A percentile compares a stretch with the other conserved stretches of the same genome.
Evolutionary conservation across 495 filamentous ascomycete species (phyloP).

Genomic region (Aspergillus cavernicola): DNA sequence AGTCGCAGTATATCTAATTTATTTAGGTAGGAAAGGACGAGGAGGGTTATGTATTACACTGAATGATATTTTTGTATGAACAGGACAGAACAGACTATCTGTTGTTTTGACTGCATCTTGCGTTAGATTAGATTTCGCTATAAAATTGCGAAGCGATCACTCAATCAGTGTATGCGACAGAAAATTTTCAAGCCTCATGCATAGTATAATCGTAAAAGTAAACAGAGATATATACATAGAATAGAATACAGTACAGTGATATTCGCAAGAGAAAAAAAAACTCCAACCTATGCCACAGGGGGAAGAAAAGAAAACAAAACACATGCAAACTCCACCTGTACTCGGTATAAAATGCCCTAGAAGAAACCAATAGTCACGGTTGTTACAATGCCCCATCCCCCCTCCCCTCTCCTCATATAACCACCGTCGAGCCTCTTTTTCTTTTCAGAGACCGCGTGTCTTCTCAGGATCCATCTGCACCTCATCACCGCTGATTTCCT

Average conservation of each 20-base stretch:
- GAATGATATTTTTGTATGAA: conserved; percentile 20
- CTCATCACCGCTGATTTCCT: conserved; percentile 43
- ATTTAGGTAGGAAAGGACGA: no score
- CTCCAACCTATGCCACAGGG: conserved; percentile 22
- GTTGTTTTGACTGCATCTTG: no score
- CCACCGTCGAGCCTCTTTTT: no score
- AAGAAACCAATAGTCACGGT: background rate
- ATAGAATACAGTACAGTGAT: conserved; percentile 3
- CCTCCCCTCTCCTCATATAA: background rate
- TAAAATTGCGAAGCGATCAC: no score
- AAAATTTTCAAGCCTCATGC: no score
- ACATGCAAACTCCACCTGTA: conserved; percentile 1
- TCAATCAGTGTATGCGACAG: no score
- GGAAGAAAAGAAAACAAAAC: background rate
- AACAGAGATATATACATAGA: conserved; percentile 7
- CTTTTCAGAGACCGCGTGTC: conserved; percentile 45
- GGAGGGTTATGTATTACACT: conserved; percentile 17
- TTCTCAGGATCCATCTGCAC: conserved; percentile 51
- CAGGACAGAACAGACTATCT: background rate
- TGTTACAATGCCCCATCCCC: background rate
- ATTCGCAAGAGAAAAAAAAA: no score
- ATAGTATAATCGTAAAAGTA: background rate
- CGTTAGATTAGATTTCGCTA: no score
- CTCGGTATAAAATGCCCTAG: background rate
- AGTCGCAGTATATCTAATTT: no score